phyloP scores from a whole-genome alignment of 371 early-diverging fungal species.

The Actinomortierella wolfii region DNA sequence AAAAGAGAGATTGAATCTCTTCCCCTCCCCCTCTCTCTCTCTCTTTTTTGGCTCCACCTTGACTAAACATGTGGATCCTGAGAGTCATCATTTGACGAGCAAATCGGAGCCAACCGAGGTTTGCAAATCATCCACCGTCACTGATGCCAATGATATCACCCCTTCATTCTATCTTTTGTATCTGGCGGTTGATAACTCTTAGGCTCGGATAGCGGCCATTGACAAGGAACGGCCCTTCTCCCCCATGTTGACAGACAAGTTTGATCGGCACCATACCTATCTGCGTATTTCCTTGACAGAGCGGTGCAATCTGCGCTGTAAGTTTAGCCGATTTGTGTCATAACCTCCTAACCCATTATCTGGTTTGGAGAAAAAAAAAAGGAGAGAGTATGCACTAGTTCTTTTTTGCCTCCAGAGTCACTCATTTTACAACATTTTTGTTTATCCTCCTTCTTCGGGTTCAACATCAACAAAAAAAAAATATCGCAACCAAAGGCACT shows the following conservation, averaged over 20 bases:
- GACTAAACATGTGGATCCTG: not conserved
- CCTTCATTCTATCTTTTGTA: not conserved
- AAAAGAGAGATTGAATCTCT: not conserved
- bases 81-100: not conserved
- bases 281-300: slow-evolving; percentile 94
- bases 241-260: slow-evolving; percentile 66
- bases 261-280: slow-evolving; percentile 88
- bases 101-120: too few relatives aligned
- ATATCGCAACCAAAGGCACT: slow-evolving; percentile 58
- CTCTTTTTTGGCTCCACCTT: not conserved
- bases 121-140: not conserved
- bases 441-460: slow-evolving; percentile 2
- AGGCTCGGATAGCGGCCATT: slow-evolving; percentile 50
- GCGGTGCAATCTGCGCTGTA: slow-evolving; percentile 92
- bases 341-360: not conserved
- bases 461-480: not conserved
- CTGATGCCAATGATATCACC: not conserved
- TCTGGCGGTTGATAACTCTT: too few relatives aligned
- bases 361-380: not conserved
- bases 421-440: too few relatives aligned
- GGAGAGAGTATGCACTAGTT: too few relatives aligned
- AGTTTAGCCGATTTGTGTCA: slow-evolving; percentile 6
- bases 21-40: not conserved
- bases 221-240: slow-evolving; percentile 49
- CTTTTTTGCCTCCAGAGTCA: not conserved